Evolutionary conservation across 306 rosid species (phyloP).

Genomic region (Begonia loranthoides): DNA sequence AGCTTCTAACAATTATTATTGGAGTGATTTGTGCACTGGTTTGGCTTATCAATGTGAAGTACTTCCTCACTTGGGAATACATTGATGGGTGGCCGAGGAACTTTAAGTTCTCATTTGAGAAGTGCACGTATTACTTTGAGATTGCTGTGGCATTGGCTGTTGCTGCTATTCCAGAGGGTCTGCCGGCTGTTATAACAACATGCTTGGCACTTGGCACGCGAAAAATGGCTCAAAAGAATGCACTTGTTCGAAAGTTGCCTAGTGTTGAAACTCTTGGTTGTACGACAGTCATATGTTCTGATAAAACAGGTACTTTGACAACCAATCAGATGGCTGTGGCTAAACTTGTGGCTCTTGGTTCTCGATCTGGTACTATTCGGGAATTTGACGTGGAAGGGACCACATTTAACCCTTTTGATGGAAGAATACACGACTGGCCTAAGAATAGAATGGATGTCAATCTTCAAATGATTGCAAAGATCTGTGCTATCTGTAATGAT

Average conservation of each 20-base stretch:
- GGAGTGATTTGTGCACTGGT: slow-evolving; percentile 25
- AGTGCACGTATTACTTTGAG: slow-evolving; percentile 31
- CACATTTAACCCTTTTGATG: slow-evolving; percentile 35
- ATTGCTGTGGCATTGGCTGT: slow-evolving; percentile 36
- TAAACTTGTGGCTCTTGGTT: slow-evolving; percentile 36
- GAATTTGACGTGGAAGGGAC: slow-evolving; percentile 48
- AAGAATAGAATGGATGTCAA: slow-evolving; percentile 30
- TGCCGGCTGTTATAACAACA: slow-evolving; percentile 32
- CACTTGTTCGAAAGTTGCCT: slow-evolving; percentile 42
- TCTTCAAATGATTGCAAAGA: slow-evolving; percentile 41
- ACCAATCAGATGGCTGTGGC: slow-evolving; percentile 47
- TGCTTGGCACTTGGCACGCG: slow-evolving; percentile 35
- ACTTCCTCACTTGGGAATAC: slow-evolving; percentile 27
- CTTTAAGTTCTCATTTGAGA: slow-evolving; percentile 30
- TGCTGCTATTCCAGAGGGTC: slow-evolving; percentile 35
- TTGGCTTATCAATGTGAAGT: slow-evolving; percentile 32
- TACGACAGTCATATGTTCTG: slow-evolving; percentile 28
- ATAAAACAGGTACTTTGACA: slow-evolving; percentile 31
- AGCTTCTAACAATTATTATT: slow-evolving; percentile 18
- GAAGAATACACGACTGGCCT: slow-evolving; percentile 36
- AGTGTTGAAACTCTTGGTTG: slow-evolving; percentile 38
- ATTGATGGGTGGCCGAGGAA: slow-evolving; percentile 22
- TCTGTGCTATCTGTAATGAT: slow-evolving; percentile 41
- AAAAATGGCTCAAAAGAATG: slow-evolving; percentile 37
- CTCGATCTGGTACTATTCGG: slow-evolving; percentile 21